Evolutionary conservation across 306 rosid species (phyloP).

Genomic region (Trifolium pratense): DNA sequence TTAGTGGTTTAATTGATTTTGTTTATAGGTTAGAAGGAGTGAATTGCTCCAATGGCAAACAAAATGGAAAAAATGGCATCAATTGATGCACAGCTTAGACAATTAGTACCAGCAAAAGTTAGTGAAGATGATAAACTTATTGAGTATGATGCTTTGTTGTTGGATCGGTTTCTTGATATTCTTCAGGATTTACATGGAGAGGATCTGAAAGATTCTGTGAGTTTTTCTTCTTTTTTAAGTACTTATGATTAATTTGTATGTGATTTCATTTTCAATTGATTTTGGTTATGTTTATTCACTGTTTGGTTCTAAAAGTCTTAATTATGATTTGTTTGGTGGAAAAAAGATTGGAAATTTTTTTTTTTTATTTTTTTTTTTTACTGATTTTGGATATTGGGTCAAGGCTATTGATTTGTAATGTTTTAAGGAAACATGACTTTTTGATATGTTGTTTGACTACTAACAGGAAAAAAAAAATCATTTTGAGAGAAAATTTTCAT

Average conservation of each 20-base stretch:
- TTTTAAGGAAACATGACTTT: conserved; percentile 21
- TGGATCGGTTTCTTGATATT: conserved; percentile 98
- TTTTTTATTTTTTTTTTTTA: conserved; percentile 6
- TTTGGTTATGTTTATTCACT: conserved; percentile 30
- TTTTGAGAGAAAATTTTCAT: not conserved
- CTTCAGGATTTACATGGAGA: conserved; percentile 99
- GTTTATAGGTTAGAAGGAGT: conserved; percentile 42
- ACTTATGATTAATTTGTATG: not conserved
- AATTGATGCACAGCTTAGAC: conserved; percentile 94
- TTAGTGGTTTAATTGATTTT: conserved; percentile 25
- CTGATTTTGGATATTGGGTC: conserved; percentile 31
- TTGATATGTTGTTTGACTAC: conserved; percentile 39
- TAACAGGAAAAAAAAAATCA: not conserved
- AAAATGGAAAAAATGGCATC: conserved; percentile 95
- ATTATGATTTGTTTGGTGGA: conserved; percentile 18
- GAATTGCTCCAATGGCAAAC: conserved; percentile 58
- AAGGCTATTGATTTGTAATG: conserved; percentile 22
- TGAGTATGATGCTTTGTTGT: conserved; percentile 89
- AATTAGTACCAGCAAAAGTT: conserved; percentile 80
- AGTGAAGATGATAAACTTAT: conserved; percentile 94
- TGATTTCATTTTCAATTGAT: conserved; percentile 8
- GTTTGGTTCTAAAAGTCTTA: conserved; percentile 10
- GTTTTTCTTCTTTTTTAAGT: conserved; percentile 19
- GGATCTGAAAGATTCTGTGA: conserved; percentile 91
- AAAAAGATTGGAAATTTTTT: conserved; percentile 30